Base-by-base conservation (phyloP, 176 grass and related monocot species). In the Triticum urartu region DNA sequence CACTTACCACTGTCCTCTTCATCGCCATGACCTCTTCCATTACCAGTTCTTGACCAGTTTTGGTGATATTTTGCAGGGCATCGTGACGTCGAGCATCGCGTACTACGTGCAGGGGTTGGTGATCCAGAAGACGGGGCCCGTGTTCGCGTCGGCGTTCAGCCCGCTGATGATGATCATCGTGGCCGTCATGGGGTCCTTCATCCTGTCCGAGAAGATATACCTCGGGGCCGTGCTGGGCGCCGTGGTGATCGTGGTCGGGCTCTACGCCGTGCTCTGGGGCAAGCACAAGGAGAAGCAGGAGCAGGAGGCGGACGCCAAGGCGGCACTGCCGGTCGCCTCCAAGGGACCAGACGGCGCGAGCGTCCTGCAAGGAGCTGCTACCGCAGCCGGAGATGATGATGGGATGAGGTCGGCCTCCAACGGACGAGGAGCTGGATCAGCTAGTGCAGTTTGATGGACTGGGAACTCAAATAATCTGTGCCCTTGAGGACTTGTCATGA, bases 161-260 rank as follows among this genome's bases (percentile, higher is more conserved):
- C 96, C 96, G 71, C 90, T 98, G 0, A 98, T 98, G 92, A 98
- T 98, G 93, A 95, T 98, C 88, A 94, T 98, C 81, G 96, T 98
- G 64, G 96, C 96, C 20, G 86, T 88, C 84, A 98, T 98, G 93
- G 92, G 93, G 1, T 94, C 93, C 34, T 95, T 98, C 85, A 98
- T 98, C 92, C 90, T 98, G 11, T 33, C 91, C 33, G 96, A 95
- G 87, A 89, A 92, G 64, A 92, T 98, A 21, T 95, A 91, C 87
- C 90, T 98, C 83, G 96, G 96, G 18, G 93, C 86, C 66, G 83
- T 97, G 68, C 72, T 97, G 80, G 94, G 94, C 34, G 94, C 86
- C 80, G 86, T 91, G 79, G 89, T 97, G 39, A 97, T 97, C 85
- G 94, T 94, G 20, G 3, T 47, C 22, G 94, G 94, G 4, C 92